Percentiles rank a stretch among this genome's conserved stretches.
phyloP scores from a whole-genome alignment of 352 stramenopile genomes.

The Phytophthora pinifolia region DNA sequence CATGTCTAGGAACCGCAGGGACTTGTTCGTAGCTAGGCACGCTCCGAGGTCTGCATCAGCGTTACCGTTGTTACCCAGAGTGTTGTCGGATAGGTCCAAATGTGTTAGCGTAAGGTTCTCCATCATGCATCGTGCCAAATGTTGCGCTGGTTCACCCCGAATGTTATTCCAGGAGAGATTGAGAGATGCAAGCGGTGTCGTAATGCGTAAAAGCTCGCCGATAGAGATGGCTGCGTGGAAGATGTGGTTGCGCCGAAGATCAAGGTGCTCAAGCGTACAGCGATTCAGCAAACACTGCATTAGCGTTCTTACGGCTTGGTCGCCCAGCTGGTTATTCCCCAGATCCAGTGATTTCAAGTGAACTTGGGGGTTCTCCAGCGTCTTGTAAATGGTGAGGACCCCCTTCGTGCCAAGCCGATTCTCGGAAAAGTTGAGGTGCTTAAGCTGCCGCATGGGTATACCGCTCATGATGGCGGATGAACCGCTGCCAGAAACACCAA shows the following conservation, averaged over 20 bases:
- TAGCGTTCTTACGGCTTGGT: constrained; percentile 53
- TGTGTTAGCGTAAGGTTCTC: constrained; percentile 67
- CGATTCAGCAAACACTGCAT: constrained; percentile 69
- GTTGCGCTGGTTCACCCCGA: constrained; percentile 57
- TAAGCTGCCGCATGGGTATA: constrained; percentile 46
- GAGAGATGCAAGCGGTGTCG: constrained; percentile 52
- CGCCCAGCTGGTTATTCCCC: constrained; percentile 72
- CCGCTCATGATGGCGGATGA: constrained; percentile 63
- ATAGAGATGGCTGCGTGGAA: constrained; percentile 58
- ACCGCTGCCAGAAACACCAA: constrained; percentile 54
- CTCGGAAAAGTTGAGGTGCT: constrained; percentile 69
- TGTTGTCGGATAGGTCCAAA: constrained; percentile 73
- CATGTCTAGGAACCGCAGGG: constrained; percentile 56
- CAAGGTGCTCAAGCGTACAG: constrained; percentile 62
- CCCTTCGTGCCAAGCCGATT: constrained; percentile 63
- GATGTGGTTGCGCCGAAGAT: constrained; percentile 67
- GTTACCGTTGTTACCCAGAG: constrained; percentile 65
- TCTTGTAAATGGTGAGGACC: constrained; percentile 53
- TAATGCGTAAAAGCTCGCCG: constrained; percentile 62
- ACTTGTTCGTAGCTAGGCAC: constrained; percentile 69
- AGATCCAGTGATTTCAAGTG: constrained; percentile 66
- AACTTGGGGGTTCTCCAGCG: constrained; percentile 53
- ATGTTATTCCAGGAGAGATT: constrained; percentile 84
- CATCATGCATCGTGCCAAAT: constrained; percentile 68
- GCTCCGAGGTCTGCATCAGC: constrained; percentile 61